These are phyloP conservation scores for Cystobasidium ongulense DNA, from an alignment of 768 basidiomycete genomes.

Conservation along the genomic window DNA sequence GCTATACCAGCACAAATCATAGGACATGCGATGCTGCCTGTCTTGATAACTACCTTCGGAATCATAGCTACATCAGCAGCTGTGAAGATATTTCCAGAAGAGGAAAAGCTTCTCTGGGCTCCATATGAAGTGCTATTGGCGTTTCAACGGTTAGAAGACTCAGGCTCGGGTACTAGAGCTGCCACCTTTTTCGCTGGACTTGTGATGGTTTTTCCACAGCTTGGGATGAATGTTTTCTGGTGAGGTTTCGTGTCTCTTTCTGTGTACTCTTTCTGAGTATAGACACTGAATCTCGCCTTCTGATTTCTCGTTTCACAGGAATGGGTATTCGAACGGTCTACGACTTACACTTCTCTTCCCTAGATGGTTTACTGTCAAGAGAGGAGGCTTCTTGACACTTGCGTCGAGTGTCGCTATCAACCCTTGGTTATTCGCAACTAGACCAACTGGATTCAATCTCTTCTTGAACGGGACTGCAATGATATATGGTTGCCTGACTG, in stretches of 20 bases:
- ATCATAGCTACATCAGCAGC: slow-evolving; percentile 43
- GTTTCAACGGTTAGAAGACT: slow-evolving; percentile 35
- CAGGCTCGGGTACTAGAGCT: slow-evolving; percentile 40
- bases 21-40: not conserved
- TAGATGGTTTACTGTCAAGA: not conserved
- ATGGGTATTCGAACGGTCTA: slow-evolving; percentile 27
- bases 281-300: slow-evolving; percentile 31
- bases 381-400: not conserved
- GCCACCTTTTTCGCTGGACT: slow-evolving; percentile 43
- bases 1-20: not conserved
- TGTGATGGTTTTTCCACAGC: slow-evolving; percentile 40
- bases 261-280: not conserved
- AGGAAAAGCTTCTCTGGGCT: slow-evolving; percentile 39
- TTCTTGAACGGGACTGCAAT: slow-evolving; percentile 5
- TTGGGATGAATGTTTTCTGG: slow-evolving; percentile 31
- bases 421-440: slow-evolving; percentile 9
- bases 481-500: not conserved
- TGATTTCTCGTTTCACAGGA: slow-evolving; percentile 35
- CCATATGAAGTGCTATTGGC: slow-evolving; percentile 36
- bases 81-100: slow-evolving; percentile 40
- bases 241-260: not conserved
- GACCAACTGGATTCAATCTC: not conserved
- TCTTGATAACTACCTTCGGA: slow-evolving; percentile 38
- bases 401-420: slow-evolving; percentile 4
- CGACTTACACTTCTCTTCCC: not conserved